phyloP scores from a whole-genome alignment of 202 grass and related monocot genomes.

The Eragrostis tef region DNA sequence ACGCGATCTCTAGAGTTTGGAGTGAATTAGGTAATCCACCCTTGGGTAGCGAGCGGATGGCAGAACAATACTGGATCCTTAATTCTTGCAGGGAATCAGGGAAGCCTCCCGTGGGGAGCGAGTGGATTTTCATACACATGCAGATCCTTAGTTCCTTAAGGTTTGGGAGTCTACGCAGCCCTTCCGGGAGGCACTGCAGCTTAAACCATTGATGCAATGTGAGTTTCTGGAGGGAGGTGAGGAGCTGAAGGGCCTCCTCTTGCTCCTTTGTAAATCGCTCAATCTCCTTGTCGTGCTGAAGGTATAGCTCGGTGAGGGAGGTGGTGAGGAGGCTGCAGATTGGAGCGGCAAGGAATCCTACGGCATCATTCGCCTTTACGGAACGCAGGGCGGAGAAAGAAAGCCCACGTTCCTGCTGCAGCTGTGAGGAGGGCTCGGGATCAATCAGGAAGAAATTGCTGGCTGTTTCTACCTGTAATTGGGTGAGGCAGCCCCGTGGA shows the following conservation, averaged over 20 bases:
- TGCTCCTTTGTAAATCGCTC: constrained; percentile 10
- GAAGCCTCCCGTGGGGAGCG: too few species aligned
- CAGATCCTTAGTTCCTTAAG: neutral
- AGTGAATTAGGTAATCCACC: neutral
- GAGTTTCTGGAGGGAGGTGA: constrained; percentile 10
- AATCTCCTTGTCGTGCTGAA: neutral
- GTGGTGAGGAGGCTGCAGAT: neutral
- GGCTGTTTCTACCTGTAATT: too few species aligned
- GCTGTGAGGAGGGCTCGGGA: too few species aligned
- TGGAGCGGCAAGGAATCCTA: neutral
- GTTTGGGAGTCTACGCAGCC: neutral
- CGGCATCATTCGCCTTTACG: neutral
- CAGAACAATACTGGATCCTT: neutral
- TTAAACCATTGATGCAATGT: neutral
- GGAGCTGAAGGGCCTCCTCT: constrained; percentile 21
- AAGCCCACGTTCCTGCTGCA: too few species aligned
- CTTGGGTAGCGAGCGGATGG: neutral
- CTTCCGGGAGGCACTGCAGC: neutral
- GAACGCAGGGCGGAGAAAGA: neutral
- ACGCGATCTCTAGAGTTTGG: neutral
- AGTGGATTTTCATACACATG: too few species aligned
- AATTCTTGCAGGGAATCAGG: too few species aligned
- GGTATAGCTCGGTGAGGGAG: neutral
- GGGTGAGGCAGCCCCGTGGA: neutral
- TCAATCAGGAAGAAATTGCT: neutral